Base-by-base conservation (phyloP, 805 yeast species). In the Schwanniomyces pseudopolymorphus region DNA sequence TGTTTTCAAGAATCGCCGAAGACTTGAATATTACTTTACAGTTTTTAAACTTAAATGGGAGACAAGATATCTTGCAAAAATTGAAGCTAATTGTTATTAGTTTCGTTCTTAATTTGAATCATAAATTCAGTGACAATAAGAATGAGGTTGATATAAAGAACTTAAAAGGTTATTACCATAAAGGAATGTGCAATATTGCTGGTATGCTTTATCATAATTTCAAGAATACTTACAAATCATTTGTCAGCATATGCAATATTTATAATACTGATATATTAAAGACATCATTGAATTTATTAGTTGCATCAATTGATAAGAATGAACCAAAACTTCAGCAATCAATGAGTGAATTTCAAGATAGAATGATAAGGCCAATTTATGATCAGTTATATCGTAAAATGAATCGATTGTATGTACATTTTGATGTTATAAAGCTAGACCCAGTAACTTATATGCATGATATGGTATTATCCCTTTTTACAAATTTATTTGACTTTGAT, bases 381-480 rank as follows among this genome's bases (percentile, higher is more conserved):
- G 67, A 70, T 49, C 69, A 76, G 16, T 69, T 85, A 42, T 63
- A 70, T 16, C 60, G 67, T 35, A 72, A 75, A 42, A 47, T 54
- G 31, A 76, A 80, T 8, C 55, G 70, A 19, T 60, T 86, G 31
- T 71, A 67, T 45, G 59, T 71, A 9, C 88, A 84, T 57, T 78
- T 86, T 56, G 55, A 68, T 28, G 58, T 67, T 10, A 59, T 74
- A 13, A 67, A 66, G 8, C 50, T 85, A 25, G 46, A 60, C 5
- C 71, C 83, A 3, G 46, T 64, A 2, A 73, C 67, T 3, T 76
- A 77, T 44, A 59, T 84, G 5, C 69, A 68, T 2, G 45, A 40
- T 2, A 54, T 81, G 43, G 51, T 82, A 2, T 55, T 77, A 17
- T 64, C 72, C 9, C 49, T 81, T 16, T 78, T 83, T 55, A 58